A percentile compares a stretch with the other conserved stretches of the same genome.
Conservation (phyloP, 805 yeast species). For the Scheffersomyces coipomensis region DNA sequence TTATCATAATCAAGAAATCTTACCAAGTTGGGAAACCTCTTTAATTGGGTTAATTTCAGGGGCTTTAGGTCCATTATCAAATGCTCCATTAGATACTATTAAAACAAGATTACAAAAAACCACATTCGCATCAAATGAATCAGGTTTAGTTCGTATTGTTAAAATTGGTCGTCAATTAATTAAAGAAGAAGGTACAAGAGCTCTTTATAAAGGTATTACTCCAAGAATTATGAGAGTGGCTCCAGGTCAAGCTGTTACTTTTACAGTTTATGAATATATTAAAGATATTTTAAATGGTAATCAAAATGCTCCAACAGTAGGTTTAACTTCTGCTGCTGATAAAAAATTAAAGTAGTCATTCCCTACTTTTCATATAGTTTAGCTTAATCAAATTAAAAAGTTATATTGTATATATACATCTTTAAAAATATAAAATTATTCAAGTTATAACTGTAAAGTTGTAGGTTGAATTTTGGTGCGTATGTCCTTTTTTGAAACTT, state of each 20-base stretch:
- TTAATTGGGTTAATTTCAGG: constrained; percentile 89
- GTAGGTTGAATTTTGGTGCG: no score
- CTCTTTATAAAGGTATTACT: constrained; percentile 71
- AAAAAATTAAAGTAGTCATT: no score
- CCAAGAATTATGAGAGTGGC: constrained; percentile 99
- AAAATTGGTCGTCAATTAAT: constrained; percentile 79
- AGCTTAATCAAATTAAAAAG: no score
- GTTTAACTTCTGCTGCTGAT: neutral
- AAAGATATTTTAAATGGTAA: constrained; percentile 55
- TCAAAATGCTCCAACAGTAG: neutral
- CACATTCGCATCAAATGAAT: constrained; percentile 60
- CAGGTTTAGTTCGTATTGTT: constrained; percentile 73
- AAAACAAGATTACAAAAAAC: constrained; percentile 96
- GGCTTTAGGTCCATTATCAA: constrained; percentile 96
- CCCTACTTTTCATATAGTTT: no score
- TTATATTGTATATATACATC: no score
- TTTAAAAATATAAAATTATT: no score
- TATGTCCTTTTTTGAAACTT: no score
- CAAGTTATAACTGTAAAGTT: no score
- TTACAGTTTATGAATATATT: constrained; percentile 91
- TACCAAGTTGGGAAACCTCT: constrained; percentile 95
- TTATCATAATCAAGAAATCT: constrained; percentile 52
- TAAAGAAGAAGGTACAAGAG: constrained; percentile 76
- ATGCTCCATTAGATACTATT: constrained; percentile 96
- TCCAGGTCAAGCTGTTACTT: constrained; percentile 98